Evolutionary conservation across 2,329 filamentous ascomycete species (phyloP).

Genomic region (Talaromyces sp.): DNA sequence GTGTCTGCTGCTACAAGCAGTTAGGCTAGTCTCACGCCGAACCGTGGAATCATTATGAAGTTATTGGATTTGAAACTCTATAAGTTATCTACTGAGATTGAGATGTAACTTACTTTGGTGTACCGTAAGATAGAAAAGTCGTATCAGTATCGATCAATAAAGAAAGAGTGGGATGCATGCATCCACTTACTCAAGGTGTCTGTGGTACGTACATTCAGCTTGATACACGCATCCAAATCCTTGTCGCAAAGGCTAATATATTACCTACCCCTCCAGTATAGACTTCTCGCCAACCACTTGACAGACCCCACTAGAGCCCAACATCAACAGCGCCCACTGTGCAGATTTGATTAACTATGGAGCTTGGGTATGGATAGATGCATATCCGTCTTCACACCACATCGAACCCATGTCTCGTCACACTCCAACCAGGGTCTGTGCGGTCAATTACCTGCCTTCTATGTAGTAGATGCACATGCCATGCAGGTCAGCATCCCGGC

Average conservation of each 20-base stretch:
- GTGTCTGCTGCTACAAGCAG: not conserved
- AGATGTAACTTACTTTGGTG: not conserved
- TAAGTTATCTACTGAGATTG: not conserved
- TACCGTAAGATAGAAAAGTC: not conserved
- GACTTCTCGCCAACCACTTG: not conserved
- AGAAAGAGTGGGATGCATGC: not conserved
- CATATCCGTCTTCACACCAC: not conserved
- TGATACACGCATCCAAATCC: not conserved
- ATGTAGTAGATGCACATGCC: not conserved
- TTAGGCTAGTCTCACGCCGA: not conserved
- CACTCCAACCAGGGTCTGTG: conserved; percentile 2
- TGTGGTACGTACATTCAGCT: too few species aligned
- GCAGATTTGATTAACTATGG: not conserved
- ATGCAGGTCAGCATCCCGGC: not conserved
- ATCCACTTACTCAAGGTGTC: not conserved
- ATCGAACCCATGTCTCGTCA: not conserved
- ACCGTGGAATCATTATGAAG: not conserved
- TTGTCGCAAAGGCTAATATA: not conserved
- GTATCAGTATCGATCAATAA: not conserved
- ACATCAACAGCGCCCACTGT: not conserved
- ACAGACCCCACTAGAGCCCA: not conserved
- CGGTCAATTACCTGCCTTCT: not conserved
- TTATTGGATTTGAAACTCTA: not conserved
- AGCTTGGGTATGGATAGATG: conserved; percentile 4
- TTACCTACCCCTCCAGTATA: not conserved